These are phyloP conservation scores for Wolfiporia cocos DNA, from an alignment of 1,284 basidiomycete species.

Conservation along the genomic window DNA sequence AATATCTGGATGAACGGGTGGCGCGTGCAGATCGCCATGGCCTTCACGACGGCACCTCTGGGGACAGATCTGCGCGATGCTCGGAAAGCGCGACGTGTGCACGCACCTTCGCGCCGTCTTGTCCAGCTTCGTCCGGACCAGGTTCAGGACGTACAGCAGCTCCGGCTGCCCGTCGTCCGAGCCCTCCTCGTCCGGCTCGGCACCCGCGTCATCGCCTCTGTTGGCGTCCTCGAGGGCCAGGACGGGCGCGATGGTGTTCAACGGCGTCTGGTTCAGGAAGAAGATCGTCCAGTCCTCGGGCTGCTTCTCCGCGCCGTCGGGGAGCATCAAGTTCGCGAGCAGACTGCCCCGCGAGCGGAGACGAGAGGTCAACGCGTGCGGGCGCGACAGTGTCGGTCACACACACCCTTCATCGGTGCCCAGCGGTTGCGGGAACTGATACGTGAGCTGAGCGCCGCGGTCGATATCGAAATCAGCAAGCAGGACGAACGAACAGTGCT, in stretches of 20 bases:
- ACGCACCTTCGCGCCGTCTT: constrained; percentile 77
- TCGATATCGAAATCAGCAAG: constrained; percentile 96
- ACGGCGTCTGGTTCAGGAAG: constrained; percentile 90
- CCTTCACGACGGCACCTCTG: constrained; percentile 94
- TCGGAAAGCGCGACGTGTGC: neutral
- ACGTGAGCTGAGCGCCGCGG: constrained; percentile 84
- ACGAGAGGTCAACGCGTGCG: too few relatives aligned
- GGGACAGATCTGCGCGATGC: constrained; percentile 3
- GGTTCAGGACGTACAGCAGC: constrained; percentile 87
- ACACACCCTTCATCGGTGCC: constrained; percentile 88
- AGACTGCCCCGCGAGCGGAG: constrained; percentile 44
- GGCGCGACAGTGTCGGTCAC: neutral
- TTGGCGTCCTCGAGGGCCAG: constrained; percentile 62
- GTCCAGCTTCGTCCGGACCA: constrained; percentile 95
- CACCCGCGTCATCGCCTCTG: constrained; percentile 32
- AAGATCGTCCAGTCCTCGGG: constrained; percentile 98
- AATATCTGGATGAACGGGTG: constrained; percentile 98
- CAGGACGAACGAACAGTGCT: constrained; percentile 88
- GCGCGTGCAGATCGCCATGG: constrained; percentile 92
- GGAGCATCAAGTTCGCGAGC: constrained; percentile 96
- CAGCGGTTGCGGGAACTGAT: constrained; percentile 90
- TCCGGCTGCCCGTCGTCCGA: constrained; percentile 39
- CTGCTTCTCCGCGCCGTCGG: constrained; percentile 93
- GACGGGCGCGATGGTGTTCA: constrained; percentile 82
- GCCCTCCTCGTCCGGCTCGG: constrained; percentile 21